Evolutionary conservation across 176 grass and related monocot genomes (phyloP).

Genomic region (Poa annua): DNA sequence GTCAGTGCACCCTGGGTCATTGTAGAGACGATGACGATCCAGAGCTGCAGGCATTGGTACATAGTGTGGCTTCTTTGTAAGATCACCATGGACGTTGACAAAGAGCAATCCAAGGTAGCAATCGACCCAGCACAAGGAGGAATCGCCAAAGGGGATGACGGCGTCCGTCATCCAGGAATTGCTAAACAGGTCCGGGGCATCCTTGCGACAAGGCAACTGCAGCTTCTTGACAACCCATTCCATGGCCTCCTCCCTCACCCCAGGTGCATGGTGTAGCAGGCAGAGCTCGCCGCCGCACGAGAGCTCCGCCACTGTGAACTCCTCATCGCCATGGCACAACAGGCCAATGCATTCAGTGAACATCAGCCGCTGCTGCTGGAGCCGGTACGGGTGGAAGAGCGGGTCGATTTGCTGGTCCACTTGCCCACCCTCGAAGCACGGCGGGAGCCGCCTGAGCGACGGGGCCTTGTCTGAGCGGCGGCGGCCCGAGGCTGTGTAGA

Average conservation of each 20-base stretch:
- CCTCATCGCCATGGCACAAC: neutral
- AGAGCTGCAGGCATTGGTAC: neutral
- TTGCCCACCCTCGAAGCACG: neutral
- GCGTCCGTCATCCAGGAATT: neutral
- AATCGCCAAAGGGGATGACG: neutral
- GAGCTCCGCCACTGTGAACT: conserved; percentile 33
- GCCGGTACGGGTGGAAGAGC: neutral
- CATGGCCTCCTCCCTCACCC: neutral
- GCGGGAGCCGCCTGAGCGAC: neutral
- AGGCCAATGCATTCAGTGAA: neutral
- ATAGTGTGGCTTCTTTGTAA: neutral
- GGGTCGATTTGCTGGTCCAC: neutral
- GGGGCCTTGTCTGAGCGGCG: neutral
- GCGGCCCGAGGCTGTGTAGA: conserved; percentile 21
- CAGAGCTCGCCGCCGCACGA: neutral
- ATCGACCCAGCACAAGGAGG: conserved; percentile 36
- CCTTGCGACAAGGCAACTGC: neutral
- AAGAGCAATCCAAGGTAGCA: conserved; percentile 31
- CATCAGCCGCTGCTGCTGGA: conserved; percentile 4
- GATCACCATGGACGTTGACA: neutral
- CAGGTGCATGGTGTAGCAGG: neutral
- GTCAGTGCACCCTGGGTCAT: neutral
- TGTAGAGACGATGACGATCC: neutral
- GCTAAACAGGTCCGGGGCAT: neutral
- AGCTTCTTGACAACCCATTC: neutral